Evolutionary conservation across 163 green algal genomes (phyloP), one percentile per base, ranked within the genome.

Genomic region (Chlorella variabilis): DNA sequence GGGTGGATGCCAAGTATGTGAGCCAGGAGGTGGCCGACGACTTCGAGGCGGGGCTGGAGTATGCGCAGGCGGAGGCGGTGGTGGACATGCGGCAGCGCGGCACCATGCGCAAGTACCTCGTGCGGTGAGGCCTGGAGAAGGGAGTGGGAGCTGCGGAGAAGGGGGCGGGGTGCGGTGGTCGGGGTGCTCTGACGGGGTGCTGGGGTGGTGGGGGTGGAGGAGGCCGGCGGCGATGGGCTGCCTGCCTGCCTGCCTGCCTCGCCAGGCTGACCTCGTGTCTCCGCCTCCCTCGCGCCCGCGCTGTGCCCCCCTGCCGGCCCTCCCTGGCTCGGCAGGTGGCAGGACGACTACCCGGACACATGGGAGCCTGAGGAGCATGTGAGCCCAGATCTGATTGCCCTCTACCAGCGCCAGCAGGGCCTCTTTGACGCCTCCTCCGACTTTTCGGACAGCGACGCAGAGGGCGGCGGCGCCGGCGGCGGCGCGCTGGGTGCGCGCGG

Each of bases 301-400:
- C n/a, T n/a, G n/a, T n/a, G n/a, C n/a, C n/a, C n/a, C n/a, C n/a
- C n/a, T n/a, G n/a, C n/a, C n/a, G n/a, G n/a, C n/a, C n/a, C n/a
- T n/a, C n/a, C n/a, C n/a, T n/a, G n/a, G n/a, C n/a, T n/a, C n/a
- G n/a, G 71, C 80, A 90, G 86, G 75, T 92, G 88, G 88, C 29
- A 73, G 33, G 87, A 91, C 82, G 84, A 74, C 54, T 89, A 83
- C 59, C 78, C 69, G 7, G 83, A 91, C 36, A 91, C 80, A 5
- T 96, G 92, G 92, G 93, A 96, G 88, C 73, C 80, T 17, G 93
- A 97, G 82, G 92, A 96, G 78, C 82, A 94, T 70, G 79, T 97
- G 38, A 86, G 87, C 11, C 42, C 69, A 11, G 88, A 92, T 36
- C 79, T 96, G 21, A 81, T 94, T 34, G 54, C 62, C 8, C 77